Evolutionary conservation across 352 stramenopile species (phyloP), one percentile per base, ranked within the genome.

Genomic region (Saprolegnia diclina): DNA sequence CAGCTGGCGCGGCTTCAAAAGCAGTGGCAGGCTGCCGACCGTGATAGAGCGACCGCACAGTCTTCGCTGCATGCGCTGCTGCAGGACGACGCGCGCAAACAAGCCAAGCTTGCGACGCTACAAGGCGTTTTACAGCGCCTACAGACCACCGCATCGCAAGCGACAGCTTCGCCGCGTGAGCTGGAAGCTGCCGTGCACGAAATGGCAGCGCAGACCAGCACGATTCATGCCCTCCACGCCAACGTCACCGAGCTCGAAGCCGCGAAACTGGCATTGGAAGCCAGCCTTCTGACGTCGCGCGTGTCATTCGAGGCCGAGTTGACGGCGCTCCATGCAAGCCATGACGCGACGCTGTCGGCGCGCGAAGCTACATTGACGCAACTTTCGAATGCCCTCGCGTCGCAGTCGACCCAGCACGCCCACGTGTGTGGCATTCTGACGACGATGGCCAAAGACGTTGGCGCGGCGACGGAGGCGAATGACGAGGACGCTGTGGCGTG

Each of bases 11-110:
- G 40, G 10, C 22, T 66, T 2, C 48, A 40, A 19, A 22, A 38
- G 37, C 40, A 66, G 26, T 66, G 57, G 57, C 22, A n/a, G 37
- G 32, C 11, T 7, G 57, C 57, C 19, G 9, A 55, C 21, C 19
- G 21, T 3, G 57, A 66, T 6, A 9, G 19, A 0, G 44, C 22
- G 4, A 9, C 29, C 21, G 37, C 57, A 1, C 48, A 55, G 22
- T 5, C 14, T 10, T 24, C 40, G n/a, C 24, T 54, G 9, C 24
- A 53, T 4, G 40, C 14, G 29, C 19, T 29, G 55, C 13, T 45
- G 5, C 29, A 63, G n/a, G 16, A 45, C 29, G 22, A 11, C 19
- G 35, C 5, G 9, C 55, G 55, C 0, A 37, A 45, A 32, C 11
- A 48, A 22, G 10, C 11, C 5, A 48, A 21, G 26, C 22, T 63